A percentile compares a stretch with the other conserved stretches of the same genome.
phyloP scores from a whole-genome alignment of 2,329 filamentous ascomycete genomes.

The Helotiales sp. region DNA sequence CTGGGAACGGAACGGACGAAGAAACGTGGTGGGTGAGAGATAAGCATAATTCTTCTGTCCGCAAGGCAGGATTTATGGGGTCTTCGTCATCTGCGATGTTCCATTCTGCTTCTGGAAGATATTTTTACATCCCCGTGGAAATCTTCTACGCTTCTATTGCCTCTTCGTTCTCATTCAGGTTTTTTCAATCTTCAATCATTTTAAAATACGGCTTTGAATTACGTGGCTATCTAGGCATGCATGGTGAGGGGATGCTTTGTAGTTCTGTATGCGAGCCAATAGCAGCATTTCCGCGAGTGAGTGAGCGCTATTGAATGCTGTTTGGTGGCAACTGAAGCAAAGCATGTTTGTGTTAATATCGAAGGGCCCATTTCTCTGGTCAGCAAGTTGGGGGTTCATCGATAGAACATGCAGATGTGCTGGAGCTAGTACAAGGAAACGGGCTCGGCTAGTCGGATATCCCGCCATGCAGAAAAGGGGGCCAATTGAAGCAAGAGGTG shows the following conservation, averaged over 20 bases:
- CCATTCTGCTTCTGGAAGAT: background rate
- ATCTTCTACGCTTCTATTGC: background rate
- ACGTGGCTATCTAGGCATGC: background rate
- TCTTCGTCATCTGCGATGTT: background rate
- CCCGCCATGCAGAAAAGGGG: constrained; percentile 2
- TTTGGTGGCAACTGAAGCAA: background rate
- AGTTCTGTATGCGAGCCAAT: constrained; percentile 5
- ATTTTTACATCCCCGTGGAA: background rate
- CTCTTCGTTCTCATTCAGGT: background rate
- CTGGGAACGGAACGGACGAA: background rate
- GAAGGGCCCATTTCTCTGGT: background rate
- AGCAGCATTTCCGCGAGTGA: background rate
- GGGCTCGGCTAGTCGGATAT: constrained; percentile 2
- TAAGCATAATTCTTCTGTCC: constrained; percentile 7
- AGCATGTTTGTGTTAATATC: background rate
- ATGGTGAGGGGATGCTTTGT: background rate
- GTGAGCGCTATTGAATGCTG: background rate
- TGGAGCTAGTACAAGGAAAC: constrained; percentile 1
- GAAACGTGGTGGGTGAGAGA: background rate
- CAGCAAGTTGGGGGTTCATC: background rate
- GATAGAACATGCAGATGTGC: background rate
- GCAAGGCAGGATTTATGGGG: background rate
- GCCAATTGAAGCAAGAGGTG: constrained; percentile 3
- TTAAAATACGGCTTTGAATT: background rate
- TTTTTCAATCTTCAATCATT: background rate